Evolutionary conservation across 73 alveolate genomes (phyloP), one percentile per base, ranked within the genome.

Genomic region (Stentor coeruleus): DNA sequence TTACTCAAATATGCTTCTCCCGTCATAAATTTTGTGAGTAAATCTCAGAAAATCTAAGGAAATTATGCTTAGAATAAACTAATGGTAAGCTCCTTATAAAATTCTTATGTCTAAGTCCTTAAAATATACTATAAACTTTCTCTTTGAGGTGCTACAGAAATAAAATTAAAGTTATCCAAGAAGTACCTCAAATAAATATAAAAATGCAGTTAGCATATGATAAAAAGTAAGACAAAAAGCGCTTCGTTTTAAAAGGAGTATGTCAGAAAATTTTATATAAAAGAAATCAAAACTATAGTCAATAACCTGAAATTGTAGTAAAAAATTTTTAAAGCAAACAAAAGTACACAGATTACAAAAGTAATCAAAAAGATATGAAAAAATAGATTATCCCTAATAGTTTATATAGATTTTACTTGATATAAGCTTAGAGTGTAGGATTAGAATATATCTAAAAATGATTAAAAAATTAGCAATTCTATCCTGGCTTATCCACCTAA

Each of bases 371-470:
- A 20, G 40, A 37, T 28, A 26, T 28, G 33, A 40, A 66, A 2
- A 66, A 66, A 20, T 33, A 66, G 33, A 33, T 66, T 66, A 31
- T 66, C 79, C n/a, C 79, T 40, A 20, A 66, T 40, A 66, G 79
- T 49, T 20, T 49, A 49, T 11, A 20, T 49, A 49, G 6, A 11
- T 49, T 49, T 49, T 49, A 49, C 79, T 28, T 66, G 33, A 66
- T 66, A 66, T 20, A 31, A 14, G 14, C 37, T 20, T 40, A 66
- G 2, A 26, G 40, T 66, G 33, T 66, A 66, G 33, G 79, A 28
- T 33, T 66, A 26, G 41, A 66, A 66, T 28, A 66, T 66, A 33
- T 66, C 79, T 0, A 66, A 31, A 1, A 40, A 66, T 33, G 79
- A 37, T 11, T 28, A 66, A 37, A 66, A 26, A 66, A 1, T 40